phyloP scores from a whole-genome alignment of 805 yeast species.

The Candida germanica region DNA sequence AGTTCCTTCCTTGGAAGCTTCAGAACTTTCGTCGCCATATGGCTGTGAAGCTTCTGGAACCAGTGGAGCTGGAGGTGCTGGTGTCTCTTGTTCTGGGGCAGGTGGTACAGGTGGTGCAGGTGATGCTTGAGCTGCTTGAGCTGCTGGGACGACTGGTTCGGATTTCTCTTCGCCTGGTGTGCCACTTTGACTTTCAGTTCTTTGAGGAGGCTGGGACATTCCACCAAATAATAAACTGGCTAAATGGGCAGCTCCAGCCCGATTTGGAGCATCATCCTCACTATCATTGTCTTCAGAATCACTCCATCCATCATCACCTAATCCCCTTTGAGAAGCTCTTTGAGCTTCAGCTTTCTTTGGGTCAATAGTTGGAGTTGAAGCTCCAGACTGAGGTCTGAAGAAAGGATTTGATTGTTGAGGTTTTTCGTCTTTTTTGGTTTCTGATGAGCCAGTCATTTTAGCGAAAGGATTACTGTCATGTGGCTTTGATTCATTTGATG shows the following conservation, averaged over 20 bases:
- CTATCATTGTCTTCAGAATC: slow-evolving; percentile 38
- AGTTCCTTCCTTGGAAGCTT: slow-evolving; percentile 12
- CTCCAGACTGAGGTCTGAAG: slow-evolving; percentile 43
- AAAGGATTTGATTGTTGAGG: slow-evolving; percentile 46
- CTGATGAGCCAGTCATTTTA: slow-evolving; percentile 18
- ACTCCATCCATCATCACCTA: slow-evolving; percentile 45
- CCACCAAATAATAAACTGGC: slow-evolving; percentile 55
- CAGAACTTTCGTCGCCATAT: slow-evolving; percentile 7
- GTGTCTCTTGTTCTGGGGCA: slow-evolving; percentile 7
- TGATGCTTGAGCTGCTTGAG: slow-evolving; percentile 9
- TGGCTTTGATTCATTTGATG: slow-evolving; percentile 7
- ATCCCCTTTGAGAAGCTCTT: slow-evolving; percentile 67
- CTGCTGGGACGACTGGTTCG: slow-evolving; percentile 22
- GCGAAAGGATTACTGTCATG: slow-evolving; percentile 53
- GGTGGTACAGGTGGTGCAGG: slow-evolving; percentile 6
- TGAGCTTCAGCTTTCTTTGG: slow-evolving; percentile 63
- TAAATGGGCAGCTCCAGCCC: slow-evolving; percentile 54
- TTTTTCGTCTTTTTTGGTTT: slow-evolving; percentile 8
- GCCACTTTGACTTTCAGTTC: slow-evolving; percentile 12
- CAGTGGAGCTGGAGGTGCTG: slow-evolving; percentile 13
- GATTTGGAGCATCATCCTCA: slow-evolving; percentile 47
- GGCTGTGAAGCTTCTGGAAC: slow-evolving; percentile 10
- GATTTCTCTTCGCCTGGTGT: slow-evolving; percentile 13
- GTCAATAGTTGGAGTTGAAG: slow-evolving; percentile 38
- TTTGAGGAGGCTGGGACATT: slow-evolving; percentile 37